Conservation (phyloP, 371 early-diverging fungal species). For the Mucor velutinosus region DNA sequence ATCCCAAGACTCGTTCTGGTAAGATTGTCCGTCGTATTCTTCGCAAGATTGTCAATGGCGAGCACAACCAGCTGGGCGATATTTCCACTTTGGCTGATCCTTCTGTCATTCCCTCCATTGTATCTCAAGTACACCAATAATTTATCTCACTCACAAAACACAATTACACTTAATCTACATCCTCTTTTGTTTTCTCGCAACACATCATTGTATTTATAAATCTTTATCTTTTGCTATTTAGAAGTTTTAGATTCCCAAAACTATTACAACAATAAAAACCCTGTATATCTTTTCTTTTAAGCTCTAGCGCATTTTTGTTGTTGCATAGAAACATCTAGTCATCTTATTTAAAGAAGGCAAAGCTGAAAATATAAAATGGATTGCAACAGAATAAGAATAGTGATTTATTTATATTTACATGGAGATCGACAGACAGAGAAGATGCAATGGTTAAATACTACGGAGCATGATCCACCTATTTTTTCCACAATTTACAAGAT, state of each 20-base stretch:
- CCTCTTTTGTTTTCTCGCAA: not conserved
- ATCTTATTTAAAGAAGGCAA: no score
- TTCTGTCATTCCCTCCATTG: constrained; percentile 7
- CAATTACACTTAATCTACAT: not conserved
- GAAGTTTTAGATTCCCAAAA: not conserved
- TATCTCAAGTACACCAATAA: constrained; percentile 11
- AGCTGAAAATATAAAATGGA: no score
- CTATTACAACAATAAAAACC: not conserved
- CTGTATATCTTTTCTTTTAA: not conserved
- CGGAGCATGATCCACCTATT: no score
- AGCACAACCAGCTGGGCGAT: constrained; percentile 88
- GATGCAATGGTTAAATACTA: no score
- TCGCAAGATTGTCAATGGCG: constrained; percentile 82
- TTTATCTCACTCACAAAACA: not conserved
- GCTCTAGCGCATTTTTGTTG: not conserved
- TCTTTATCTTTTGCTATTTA: not conserved
- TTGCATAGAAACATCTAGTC: no score
- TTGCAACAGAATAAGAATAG: no score
- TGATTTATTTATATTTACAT: no score
- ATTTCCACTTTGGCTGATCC: constrained; percentile 86
- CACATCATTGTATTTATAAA: constrained; percentile 3
- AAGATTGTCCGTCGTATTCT: constrained; percentile 94
- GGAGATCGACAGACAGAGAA: no score
- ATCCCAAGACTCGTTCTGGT: constrained; percentile 96
- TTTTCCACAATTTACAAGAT: no score